A percentile compares a stretch with the other conserved stretches of the same genome.
These are phyloP conservation scores for Acacia acuminata DNA, from an alignment of 306 rosid genomes.

Conservation along the genomic window DNA sequence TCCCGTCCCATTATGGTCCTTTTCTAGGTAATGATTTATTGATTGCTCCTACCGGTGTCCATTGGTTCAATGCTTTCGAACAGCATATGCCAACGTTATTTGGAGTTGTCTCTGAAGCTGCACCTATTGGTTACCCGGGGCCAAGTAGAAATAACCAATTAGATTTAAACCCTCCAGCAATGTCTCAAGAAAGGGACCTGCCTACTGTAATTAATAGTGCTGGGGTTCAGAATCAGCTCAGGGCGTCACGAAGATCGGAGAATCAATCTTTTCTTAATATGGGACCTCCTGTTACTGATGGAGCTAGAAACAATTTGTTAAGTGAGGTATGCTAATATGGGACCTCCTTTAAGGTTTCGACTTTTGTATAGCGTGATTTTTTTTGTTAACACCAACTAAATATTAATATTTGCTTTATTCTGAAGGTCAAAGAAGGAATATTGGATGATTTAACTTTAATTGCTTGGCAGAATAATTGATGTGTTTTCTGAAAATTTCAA, in stretches of 20 bases:
- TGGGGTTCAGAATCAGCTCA: neutral
- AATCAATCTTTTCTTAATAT: neutral
- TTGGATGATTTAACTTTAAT: neutral
- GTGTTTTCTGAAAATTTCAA: neutral
- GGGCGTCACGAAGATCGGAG: neutral
- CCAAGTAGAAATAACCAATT: neutral
- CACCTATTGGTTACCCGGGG: neutral
- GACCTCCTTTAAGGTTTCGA: neutral
- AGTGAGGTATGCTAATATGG: conserved; percentile 4
- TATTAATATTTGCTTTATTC: neutral
- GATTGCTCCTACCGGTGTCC: conserved; percentile 11
- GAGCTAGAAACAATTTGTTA: neutral
- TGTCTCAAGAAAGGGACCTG: neutral
- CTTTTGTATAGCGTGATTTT: neutral
- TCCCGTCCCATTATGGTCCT: neutral
- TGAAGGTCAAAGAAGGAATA: neutral
- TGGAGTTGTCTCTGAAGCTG: neutral
- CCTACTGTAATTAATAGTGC: neutral
- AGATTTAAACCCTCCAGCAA: neutral
- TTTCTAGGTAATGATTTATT: conserved; percentile 1
- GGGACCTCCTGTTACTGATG: neutral
- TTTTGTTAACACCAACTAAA: neutral
- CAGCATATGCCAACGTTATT: neutral
- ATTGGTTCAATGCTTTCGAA: neutral
- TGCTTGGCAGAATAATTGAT: neutral